Base-by-base conservation (phyloP, 2,329 filamentous ascomycete genomes). In the Stachybotrys chartarum region DNA sequence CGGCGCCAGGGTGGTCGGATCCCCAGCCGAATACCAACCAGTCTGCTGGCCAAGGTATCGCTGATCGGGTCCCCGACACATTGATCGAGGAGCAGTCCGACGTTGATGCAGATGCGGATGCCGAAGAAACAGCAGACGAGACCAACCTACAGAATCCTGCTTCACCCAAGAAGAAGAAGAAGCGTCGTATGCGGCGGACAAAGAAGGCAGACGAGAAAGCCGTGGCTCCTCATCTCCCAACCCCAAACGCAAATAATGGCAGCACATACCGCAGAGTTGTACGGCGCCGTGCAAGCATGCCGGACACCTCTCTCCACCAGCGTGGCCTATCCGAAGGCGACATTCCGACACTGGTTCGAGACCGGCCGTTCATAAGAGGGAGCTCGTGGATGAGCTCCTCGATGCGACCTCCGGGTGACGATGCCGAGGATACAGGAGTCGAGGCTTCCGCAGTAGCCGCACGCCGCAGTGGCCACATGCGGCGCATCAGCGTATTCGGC, bases 71-170 rank as follows among this genome's bases (percentile, higher is more conserved):
- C 59, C 80, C 80, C 10, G 75, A 79, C 18, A 82, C 78, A 1
- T 68, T 84, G 55, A 70, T 74, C 47, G 80, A 82, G 60, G 78
- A 80, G 56, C 68, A 72, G 57, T 69, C 68, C 8, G 45, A 47
- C 18, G 35, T 42, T 14, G 72, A 77, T 48, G 75, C 75, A 30
- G 80, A 81, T 57, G 80, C 88, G 1, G 90, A 94, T 68, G 90
- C 87, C 1, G 92, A 96, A 67, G 90, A 94, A 67, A 96, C 91
- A 49, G 89, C 86, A 0, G 90, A 91, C 53, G 92, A 96, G 66
- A 80, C 79, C n/a, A 73, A 74, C 17, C 64, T 71, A n/a, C 67
- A 73, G 14, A 75, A 76, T 7, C 54, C 57, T 7, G 59, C 52
- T 53, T 64, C 71, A 31, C 63, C 70, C 2, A 81, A 80, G 58